Evolutionary conservation across 2,329 filamentous ascomycete genomes (phyloP).

Genomic region (Neurospora sp.): DNA sequence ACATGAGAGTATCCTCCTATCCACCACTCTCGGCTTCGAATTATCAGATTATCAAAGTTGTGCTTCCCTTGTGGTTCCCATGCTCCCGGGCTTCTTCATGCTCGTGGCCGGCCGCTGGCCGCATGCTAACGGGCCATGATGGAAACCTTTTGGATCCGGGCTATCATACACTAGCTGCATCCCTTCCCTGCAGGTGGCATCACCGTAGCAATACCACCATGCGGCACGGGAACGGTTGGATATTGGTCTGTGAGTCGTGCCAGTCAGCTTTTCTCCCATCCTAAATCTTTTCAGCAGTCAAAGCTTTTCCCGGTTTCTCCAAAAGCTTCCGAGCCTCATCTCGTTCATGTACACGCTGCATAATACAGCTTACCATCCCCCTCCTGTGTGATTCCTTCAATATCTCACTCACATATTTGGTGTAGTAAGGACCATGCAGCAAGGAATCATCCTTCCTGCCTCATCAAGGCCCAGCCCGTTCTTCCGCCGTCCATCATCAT

Average conservation of each 20-base stretch:
- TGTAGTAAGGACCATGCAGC: background rate
- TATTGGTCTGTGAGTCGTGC: background rate
- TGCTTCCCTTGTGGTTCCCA: background rate
- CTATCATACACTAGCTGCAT: no score
- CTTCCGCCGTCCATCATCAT: background rate
- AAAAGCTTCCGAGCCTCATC: background rate
- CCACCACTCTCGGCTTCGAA: background rate
- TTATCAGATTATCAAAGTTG: background rate
- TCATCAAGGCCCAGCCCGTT: background rate
- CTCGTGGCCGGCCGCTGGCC: background rate
- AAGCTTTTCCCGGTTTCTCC: background rate
- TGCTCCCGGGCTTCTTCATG: background rate
- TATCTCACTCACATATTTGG: background rate
- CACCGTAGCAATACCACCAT: background rate
- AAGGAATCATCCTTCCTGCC: background rate
- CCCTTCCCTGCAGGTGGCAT: background rate
- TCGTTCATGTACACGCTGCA: background rate
- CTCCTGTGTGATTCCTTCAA: background rate
- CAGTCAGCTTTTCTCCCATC: background rate
- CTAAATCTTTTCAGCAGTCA: background rate
- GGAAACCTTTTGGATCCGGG: no score
- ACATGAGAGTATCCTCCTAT: background rate
- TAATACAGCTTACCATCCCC: background rate
- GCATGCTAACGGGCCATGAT: background rate
- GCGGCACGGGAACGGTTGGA: background rate